Conservation (phyloP, 2,329 filamentous ascomycete species). For the Colletotrichum godetiae region DNA sequence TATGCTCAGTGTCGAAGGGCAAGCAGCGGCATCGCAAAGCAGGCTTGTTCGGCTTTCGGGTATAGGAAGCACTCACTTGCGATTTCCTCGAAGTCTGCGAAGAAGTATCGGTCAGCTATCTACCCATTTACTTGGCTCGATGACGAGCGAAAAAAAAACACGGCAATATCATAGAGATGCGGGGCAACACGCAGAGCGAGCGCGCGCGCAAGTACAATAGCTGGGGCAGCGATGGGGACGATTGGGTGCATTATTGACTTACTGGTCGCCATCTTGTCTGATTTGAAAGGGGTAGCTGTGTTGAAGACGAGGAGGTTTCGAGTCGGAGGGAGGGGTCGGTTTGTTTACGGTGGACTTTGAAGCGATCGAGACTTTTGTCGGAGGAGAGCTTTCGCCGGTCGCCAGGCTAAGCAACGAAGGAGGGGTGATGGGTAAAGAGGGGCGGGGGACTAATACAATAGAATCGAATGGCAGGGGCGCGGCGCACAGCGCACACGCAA, state of each 20-base stretch:
- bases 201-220: neutral
- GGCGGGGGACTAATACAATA: neutral
- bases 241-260: slow-evolving; percentile 1
- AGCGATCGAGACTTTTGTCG: slow-evolving; percentile 8
- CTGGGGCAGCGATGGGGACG: neutral
- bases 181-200: neutral
- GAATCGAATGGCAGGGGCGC: neutral
- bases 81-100: slow-evolving; percentile 56
- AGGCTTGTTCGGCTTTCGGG: neutral
- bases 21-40: neutral
- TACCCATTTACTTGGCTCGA: neutral
- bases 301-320: neutral
- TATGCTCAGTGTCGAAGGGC: neutral
- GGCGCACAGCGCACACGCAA: neutral
- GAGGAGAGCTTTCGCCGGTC: slow-evolving; percentile 26
- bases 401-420: slow-evolving; percentile 24
- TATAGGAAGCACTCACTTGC: slow-evolving; percentile 54
- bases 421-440: slow-evolving; percentile 11
- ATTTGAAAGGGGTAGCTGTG: slow-evolving; percentile 1
- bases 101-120: slow-evolving; percentile 25
- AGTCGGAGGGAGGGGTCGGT: neutral
- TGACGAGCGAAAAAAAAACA: neutral
- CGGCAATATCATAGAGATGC: neutral
- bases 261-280: slow-evolving; percentile 33
- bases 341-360: slow-evolving; percentile 1